phyloP scores from a whole-genome alignment of 257 asterid species.

The Asclepias syriaca region DNA sequence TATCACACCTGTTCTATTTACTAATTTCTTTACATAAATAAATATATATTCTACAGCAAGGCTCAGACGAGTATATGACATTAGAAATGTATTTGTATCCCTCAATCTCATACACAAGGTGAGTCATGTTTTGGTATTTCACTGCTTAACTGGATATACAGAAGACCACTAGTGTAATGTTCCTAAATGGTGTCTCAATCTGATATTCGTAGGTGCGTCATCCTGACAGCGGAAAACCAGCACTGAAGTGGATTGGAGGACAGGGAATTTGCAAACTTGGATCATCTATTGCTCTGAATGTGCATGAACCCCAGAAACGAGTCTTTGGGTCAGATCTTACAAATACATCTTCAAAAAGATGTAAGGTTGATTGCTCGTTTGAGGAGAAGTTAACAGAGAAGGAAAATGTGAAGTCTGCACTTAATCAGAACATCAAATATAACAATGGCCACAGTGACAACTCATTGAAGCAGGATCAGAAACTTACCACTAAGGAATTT shows the following conservation, averaged over 20 bases:
- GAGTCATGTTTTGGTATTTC: slow-evolving; percentile 16
- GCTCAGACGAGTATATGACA: slow-evolving; percentile 62
- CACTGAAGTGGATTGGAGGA: slow-evolving; percentile 56
- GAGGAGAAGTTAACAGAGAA: slow-evolving; percentile 25
- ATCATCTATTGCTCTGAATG: slow-evolving; percentile 24
- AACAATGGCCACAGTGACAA: slow-evolving; percentile 10
- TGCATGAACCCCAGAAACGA: slow-evolving; percentile 39
- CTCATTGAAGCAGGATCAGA: slow-evolving; percentile 29
- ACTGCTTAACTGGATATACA: neutral
- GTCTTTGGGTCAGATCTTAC: slow-evolving; percentile 61
- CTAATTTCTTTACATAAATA: neutral
- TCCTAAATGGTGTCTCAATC: neutral
- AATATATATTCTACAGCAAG: slow-evolving; percentile 41
- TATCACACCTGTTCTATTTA: neutral
- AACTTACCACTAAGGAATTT: slow-evolving; percentile 34
- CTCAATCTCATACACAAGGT: slow-evolving; percentile 70
- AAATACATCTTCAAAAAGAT: slow-evolving; percentile 33
- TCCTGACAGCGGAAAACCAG: slow-evolving; percentile 59
- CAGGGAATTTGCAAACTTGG: slow-evolving; percentile 22
- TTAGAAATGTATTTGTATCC: slow-evolving; percentile 60
- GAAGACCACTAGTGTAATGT: neutral
- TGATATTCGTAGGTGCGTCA: slow-evolving; percentile 37
- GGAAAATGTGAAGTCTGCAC: slow-evolving; percentile 9
- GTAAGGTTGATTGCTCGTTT: slow-evolving; percentile 29
- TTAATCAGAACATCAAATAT: slow-evolving; percentile 16